Conservation (phyloP, 1,284 basidiomycete species). For the Takashimella koratensis region DNA sequence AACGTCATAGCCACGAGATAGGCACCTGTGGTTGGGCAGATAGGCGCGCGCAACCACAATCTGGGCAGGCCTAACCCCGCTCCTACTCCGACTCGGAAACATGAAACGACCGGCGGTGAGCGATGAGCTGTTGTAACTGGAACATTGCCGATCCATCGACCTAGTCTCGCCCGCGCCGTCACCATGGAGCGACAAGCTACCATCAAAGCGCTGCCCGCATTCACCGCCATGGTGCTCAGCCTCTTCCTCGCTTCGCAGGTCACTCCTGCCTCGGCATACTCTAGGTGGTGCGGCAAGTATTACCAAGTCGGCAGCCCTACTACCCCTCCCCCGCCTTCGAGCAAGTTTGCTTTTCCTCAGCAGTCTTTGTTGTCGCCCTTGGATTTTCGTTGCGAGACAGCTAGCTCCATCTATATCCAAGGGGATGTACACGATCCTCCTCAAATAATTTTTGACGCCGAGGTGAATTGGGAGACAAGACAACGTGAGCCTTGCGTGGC, state of each 20-base stretch:
- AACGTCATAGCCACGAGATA: no score
- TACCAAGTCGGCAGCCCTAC: conserved; percentile 13
- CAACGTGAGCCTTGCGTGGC: conserved; percentile 5
- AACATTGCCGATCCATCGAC: no score
- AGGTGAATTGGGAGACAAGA: conserved; percentile 10
- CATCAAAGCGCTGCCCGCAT: no score
- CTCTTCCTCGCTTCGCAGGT: background rate
- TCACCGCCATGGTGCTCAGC: no score
- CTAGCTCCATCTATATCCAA: conserved; percentile 13
- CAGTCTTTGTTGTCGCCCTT: conserved; percentile 3
- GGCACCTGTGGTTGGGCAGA: no score
- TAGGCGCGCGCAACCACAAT: no score
- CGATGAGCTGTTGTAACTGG: no score
- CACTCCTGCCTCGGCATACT: background rate
- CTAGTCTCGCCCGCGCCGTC: no score
- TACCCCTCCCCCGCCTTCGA: conserved; percentile 7
- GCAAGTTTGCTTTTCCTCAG: conserved; percentile 8
- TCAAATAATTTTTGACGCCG: conserved; percentile 12
- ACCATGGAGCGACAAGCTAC: no score
- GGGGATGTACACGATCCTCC: conserved; percentile 10
- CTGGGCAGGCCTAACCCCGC: no score
- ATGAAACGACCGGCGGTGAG: no score
- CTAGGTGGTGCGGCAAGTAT: conserved; percentile 12
- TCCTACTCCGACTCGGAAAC: no score
- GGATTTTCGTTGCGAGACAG: conserved; percentile 14